Percentiles rank a stretch among this genome's conserved stretches.
phyloP scores from a whole-genome alignment of 805 yeast species.

The Cephaloascus albidus region DNA sequence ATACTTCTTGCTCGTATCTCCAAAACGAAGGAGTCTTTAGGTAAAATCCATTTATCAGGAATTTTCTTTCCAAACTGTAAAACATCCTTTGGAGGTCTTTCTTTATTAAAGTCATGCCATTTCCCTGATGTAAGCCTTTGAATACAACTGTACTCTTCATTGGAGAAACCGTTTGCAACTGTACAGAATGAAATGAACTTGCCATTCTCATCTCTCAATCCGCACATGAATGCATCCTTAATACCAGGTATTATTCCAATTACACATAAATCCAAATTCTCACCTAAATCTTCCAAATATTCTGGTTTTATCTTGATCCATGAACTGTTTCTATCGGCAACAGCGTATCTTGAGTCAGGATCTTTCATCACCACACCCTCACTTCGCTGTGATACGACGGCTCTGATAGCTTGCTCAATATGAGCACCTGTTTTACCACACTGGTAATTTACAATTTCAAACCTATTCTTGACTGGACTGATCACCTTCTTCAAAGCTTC shows the following conservation, averaged over 20 bases:
- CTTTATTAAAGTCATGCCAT: slow-evolving; percentile 41
- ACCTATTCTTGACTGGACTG: slow-evolving; percentile 32
- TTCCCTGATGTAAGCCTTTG: slow-evolving; percentile 45
- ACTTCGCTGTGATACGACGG: slow-evolving; percentile 51
- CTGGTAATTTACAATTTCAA: slow-evolving; percentile 37
- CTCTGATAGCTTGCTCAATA: slow-evolving; percentile 44
- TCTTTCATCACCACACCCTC: slow-evolving; percentile 83
- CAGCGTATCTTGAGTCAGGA: slow-evolving; percentile 43
- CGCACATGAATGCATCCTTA: slow-evolving; percentile 70
- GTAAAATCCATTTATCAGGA: slow-evolving; percentile 76
- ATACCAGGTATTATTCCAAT: slow-evolving; percentile 72
- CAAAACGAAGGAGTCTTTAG: slow-evolving; percentile 65
- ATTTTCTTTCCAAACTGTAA: slow-evolving; percentile 47
- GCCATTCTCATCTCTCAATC: slow-evolving; percentile 39
- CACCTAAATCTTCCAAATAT: slow-evolving; percentile 78
- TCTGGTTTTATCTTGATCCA: slow-evolving; percentile 94
- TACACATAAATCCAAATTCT: slow-evolving; percentile 69
- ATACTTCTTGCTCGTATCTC: slow-evolving; percentile 80
- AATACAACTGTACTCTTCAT: slow-evolving; percentile 51
- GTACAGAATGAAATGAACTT: slow-evolving; percentile 60
- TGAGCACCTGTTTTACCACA: slow-evolving; percentile 37
- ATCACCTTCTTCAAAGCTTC: slow-evolving; percentile 35
- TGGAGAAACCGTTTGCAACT: slow-evolving; percentile 78
- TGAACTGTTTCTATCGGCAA: slow-evolving; percentile 50
- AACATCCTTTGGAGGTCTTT: slow-evolving; percentile 28